Evolutionary conservation across 306 rosid genomes (phyloP), one percentile per base, ranked within the genome.

Genomic region (Biancaea sappan): DNA sequence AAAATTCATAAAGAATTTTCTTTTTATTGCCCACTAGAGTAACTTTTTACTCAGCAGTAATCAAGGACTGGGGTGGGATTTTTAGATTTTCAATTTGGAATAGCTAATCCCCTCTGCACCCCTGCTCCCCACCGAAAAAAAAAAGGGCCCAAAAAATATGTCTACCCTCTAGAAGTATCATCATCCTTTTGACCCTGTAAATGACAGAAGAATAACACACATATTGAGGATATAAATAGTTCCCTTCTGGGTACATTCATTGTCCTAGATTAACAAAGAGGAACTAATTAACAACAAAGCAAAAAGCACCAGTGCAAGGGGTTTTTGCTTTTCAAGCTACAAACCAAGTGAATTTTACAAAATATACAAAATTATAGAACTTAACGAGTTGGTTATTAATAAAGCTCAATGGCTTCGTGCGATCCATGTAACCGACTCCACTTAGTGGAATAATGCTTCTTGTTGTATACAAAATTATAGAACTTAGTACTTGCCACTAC

Each of bases 401-500:
- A n/a, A n/a, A n/a, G n/a, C n/a, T n/a, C n/a, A n/a, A n/a, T n/a
- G n/a, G n/a, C n/a, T n/a, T n/a, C n/a, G n/a, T n/a, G n/a, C n/a
- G n/a, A n/a, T n/a, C n/a, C n/a, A n/a, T n/a, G n/a, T n/a, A n/a
- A n/a, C n/a, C n/a, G n/a, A n/a, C n/a, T n/a, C n/a, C n/a, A n/a
- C n/a, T n/a, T n/a, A n/a, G n/a, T n/a, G n/a, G n/a, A n/a, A n/a
- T n/a, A n/a, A n/a, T n/a, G n/a, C n/a, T n/a, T n/a, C n/a, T n/a
- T n/a, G n/a, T n/a, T n/a, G n/a, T n/a, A n/a, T 37, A n/a, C 44
- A 59, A 44, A 43, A 51, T 24, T 57, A 72, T 22, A 50, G n/a
- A 72, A 50, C 53, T 57, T 11, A 34, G 4, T 11, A 13, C 4
- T 13, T 11, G 0, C 16, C 11, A 13, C 47, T 44, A 44, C 5